These are phyloP conservation scores for Oryza glumipatula DNA, from an alignment of 176 grass and related monocot genomes.

Conservation along the genomic window DNA sequence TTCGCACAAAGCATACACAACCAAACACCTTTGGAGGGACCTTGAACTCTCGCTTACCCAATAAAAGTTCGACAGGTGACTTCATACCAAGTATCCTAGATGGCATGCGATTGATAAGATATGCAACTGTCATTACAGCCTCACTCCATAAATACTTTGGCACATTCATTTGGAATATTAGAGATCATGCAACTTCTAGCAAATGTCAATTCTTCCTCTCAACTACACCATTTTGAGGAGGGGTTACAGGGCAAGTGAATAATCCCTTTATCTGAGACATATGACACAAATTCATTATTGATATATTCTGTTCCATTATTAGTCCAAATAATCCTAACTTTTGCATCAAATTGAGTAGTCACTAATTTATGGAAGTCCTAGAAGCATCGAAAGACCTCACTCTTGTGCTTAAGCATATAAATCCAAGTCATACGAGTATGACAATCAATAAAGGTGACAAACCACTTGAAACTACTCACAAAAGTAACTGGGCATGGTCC, in stretches of 20 bases:
- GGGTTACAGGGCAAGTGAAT: not conserved
- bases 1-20: not conserved
- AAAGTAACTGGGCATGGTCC: not conserved
- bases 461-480: not conserved
- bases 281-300: not conserved
- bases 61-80: not conserved
- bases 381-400: not conserved
- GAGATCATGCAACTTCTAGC: too few relatives aligned
- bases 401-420: not conserved
- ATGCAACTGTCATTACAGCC: too few relatives aligned
- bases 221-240: too few relatives aligned
- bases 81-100: not conserved
- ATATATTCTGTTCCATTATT: not conserved
- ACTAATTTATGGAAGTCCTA: not conserved
- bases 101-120: too few relatives aligned
- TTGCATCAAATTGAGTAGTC: not conserved
- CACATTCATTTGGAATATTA: too few relatives aligned
- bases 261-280: not conserved
- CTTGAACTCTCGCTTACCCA: not conserved
- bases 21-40: not conserved
- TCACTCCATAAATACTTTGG: too few relatives aligned
- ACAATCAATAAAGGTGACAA: not conserved
- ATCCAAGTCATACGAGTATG: not conserved
- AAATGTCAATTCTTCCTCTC: too few relatives aligned
- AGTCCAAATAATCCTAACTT: not conserved